These are phyloP conservation scores for Geranium rotundifolium DNA, from an alignment of 345 rosid species.

Conservation along the genomic window DNA sequence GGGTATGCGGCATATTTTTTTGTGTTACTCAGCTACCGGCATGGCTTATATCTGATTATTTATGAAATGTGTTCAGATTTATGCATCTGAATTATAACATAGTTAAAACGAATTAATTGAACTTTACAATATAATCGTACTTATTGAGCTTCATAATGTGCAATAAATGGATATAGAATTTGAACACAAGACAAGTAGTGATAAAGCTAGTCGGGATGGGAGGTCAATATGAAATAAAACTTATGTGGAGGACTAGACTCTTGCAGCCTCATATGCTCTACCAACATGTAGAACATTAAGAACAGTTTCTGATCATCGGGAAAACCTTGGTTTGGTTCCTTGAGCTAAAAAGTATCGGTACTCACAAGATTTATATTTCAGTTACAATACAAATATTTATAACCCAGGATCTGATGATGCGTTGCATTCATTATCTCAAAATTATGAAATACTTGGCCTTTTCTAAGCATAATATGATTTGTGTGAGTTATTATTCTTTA, in stretches of 20 bases:
- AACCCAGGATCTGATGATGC: background rate
- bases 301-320: background rate
- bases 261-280: background rate
- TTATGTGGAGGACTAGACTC: background rate
- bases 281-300: background rate
- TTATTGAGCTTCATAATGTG: no score
- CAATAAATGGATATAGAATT: background rate
- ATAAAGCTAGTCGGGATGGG: no score
- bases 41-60: background rate
- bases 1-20: conserved; percentile 22
- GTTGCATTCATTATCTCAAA: background rate
- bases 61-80: background rate
- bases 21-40: background rate
- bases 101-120: no score
- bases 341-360: background rate
- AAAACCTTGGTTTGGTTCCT: background rate
- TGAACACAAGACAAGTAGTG: background rate
- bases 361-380: background rate
- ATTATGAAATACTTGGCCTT: background rate
- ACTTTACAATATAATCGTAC: background rate
- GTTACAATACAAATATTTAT: background rate
- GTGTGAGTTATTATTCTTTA: background rate
- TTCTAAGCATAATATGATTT: background rate
- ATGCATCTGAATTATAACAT: background rate
- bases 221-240: background rate